phyloP scores from a whole-genome alignment of 495 filamentous ascomycete species.

The Podospora pseudoanserina region DNA sequence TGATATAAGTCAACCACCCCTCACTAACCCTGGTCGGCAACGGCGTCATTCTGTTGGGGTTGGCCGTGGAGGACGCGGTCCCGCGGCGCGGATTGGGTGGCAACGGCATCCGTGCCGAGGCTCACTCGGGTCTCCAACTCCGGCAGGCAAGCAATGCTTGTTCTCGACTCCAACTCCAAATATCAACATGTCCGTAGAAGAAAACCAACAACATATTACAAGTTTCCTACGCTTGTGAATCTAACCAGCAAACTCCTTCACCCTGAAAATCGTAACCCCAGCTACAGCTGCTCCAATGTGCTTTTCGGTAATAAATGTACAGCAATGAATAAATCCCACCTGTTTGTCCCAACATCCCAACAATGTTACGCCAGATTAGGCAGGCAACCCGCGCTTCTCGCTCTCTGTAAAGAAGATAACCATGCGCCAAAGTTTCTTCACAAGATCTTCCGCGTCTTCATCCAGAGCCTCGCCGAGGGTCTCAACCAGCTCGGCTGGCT shows the following conservation, averaged over 20 bases:
- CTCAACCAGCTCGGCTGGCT: slow-evolving; percentile 76
- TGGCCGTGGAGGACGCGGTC: neutral
- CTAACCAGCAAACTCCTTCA: neutral
- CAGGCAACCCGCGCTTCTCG: slow-evolving; percentile 84
- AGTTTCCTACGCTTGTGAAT: neutral
- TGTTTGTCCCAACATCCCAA: too few relatives aligned
- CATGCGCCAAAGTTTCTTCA: slow-evolving; percentile 98
- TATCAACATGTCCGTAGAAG: neutral
- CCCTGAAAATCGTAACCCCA: neutral
- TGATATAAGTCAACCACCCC: neutral
- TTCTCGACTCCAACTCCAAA: neutral
- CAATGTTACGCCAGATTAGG: slow-evolving; percentile 35
- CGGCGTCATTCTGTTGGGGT: slow-evolving; percentile 15
- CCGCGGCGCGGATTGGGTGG: slow-evolving; percentile 1
- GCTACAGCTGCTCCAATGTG: neutral
- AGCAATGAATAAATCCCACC: neutral
- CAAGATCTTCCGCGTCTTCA: slow-evolving; percentile 89
- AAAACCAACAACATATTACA: neutral
- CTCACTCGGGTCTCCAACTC: slow-evolving; percentile 15
- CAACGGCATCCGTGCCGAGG: slow-evolving; percentile 14
- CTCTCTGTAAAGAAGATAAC: slow-evolving; percentile 96
- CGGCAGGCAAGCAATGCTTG: neutral
- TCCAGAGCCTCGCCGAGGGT: slow-evolving; percentile 86
- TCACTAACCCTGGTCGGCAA: neutral
- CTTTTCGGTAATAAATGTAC: neutral